phyloP scores from a whole-genome alignment of 225 moss, liverwort and hornwort species.

The Polytrichum commune region DNA sequence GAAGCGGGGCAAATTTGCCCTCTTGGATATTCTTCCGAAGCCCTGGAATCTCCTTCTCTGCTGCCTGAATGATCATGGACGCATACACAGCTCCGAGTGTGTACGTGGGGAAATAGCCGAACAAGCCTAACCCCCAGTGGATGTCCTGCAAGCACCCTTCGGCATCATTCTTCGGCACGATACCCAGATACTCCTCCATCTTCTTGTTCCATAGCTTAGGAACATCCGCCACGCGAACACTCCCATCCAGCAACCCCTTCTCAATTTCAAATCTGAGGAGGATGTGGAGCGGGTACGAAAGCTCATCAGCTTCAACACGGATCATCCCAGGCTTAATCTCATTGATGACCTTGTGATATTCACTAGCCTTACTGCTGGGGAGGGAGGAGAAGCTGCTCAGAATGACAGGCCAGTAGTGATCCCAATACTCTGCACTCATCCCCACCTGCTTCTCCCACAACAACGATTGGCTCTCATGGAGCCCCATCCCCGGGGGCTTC shows the following conservation, averaged over 20 bases:
- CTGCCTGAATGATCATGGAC: slow-evolving; percentile 15
- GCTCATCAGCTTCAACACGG: slow-evolving; percentile 21
- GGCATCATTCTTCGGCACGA: slow-evolving; percentile 11
- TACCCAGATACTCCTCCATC: slow-evolving; percentile 25
- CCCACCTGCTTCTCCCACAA: slow-evolving; percentile 32
- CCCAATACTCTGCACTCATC: slow-evolving; percentile 26
- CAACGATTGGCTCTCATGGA: slow-evolving; percentile 28
- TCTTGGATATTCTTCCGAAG: slow-evolving; percentile 21
- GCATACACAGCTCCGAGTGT: slow-evolving; percentile 28
- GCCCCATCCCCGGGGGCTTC: slow-evolving; percentile 19
- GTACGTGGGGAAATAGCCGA: slow-evolving; percentile 29
- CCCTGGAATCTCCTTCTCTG: slow-evolving; percentile 13
- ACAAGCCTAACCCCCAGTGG: slow-evolving; percentile 20
- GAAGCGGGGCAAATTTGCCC: slow-evolving; percentile 18
- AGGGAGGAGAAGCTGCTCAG: slow-evolving; percentile 21
- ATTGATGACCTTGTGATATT: slow-evolving; percentile 19
- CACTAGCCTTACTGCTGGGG: slow-evolving; percentile 11
- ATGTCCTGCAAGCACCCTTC: slow-evolving; percentile 26
- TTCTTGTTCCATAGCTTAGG: slow-evolving; percentile 22
- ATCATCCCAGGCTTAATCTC: slow-evolving; percentile 24
- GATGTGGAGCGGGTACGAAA: slow-evolving; percentile 24
- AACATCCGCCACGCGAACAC: slow-evolving; percentile 9
- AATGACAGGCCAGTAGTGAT: slow-evolving; percentile 25
- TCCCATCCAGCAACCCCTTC: slow-evolving; percentile 21
- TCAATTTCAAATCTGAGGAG: slow-evolving; percentile 25